Base-by-base conservation (phyloP, 768 basidiomycete genomes). In the Boletus subparvulus region DNA sequence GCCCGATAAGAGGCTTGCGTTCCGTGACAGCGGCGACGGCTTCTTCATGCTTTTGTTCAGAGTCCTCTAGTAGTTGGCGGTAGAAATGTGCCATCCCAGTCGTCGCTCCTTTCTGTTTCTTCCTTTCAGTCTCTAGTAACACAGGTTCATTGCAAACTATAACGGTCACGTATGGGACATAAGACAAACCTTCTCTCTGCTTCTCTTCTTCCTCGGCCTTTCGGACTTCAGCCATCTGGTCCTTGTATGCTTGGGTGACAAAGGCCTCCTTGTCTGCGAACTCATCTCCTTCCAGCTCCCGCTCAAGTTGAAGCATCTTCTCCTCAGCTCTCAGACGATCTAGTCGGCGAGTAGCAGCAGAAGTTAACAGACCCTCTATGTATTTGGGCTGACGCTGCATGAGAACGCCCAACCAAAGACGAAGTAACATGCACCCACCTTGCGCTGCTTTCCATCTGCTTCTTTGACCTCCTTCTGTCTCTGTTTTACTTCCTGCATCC, bases 241-340 rank as follows among this genome's bases (percentile, higher is more conserved):
- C 89, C 70, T 94, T 94, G 76, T 99, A 99, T 24, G 92, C 94
- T 66, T 94, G 92, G 1, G 97, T 99, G 48, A 98, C 96, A 65
- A 98, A 99, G n/a, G 86, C 80, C 52, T 98, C 97, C 77, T 95
- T 98, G 76, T 92, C 97, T 54, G 81, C 81, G 69, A 92, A 99
- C 70, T 94, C 83, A 59, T 94, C 94, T 0, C 97, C 97, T 74
- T 99, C 97, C 19, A 81, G 76, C 74, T 95, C 92, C 21, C 97
- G 83, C 71, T 98, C 97, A 43, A 83, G 81, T 69, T 95, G 91
- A 69, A 98, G 88, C 89, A 96, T 89, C 79, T 98, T 98, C 74
- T 98, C 96, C 73, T 99, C 97, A 0, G 97, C 97, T 52, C 94
- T 81, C 12, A 98, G 74, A 65, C 92, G 83, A 71, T 99, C 97